Percentiles rank a stretch among this genome's conserved stretches.
These are phyloP conservation scores for Candida anglica DNA, from an alignment of 805 yeast genomes.

Conservation along the genomic window DNA sequence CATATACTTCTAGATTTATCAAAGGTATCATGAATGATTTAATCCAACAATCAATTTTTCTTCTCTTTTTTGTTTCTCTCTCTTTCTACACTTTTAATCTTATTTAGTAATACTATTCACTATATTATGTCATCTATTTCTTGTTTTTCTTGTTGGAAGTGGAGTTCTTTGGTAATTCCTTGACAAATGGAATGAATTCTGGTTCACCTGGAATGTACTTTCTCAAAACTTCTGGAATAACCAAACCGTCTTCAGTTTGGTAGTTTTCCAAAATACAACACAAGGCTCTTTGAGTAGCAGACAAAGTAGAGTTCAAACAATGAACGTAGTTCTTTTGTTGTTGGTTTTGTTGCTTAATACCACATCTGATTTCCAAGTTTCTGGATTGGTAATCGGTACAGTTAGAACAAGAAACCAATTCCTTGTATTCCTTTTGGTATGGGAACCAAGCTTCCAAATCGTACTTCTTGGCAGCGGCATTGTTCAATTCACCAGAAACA, in stretches of 20 bases:
- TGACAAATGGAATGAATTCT: constrained; percentile 85
- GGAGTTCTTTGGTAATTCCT: constrained; percentile 91
- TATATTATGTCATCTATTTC: constrained; percentile 8
- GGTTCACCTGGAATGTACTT: constrained; percentile 98
- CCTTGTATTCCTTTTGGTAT: constrained; percentile 97
- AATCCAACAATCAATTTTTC: too few relatives aligned
- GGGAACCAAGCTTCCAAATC: constrained; percentile 99
- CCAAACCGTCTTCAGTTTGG: constrained; percentile 94
- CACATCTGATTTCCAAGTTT: constrained; percentile 97
- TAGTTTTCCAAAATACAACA: constrained; percentile 97
- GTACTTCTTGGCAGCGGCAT: constrained; percentile 98
- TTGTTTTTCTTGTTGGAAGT: constrained; percentile 67
- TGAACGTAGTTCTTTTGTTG: constrained; percentile 97
- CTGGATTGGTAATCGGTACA: constrained; percentile 99
- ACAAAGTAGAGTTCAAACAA: constrained; percentile 93
- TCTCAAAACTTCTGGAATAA: constrained; percentile 92
- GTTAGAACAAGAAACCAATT: constrained; percentile 96
- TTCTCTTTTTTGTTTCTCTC: too few relatives aligned
- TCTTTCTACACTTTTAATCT: too few relatives aligned
- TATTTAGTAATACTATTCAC: too few relatives aligned
- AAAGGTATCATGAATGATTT: too few relatives aligned
- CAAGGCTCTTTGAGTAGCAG: constrained; percentile 97
- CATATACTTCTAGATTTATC: too few relatives aligned
- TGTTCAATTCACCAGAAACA: constrained; percentile 97
- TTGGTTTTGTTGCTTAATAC: constrained; percentile 92